A percentile compares a stretch with the other conserved stretches of the same genome.
Conservation (phyloP, 2,329 filamentous ascomycete species). For the Capronia americana region DNA sequence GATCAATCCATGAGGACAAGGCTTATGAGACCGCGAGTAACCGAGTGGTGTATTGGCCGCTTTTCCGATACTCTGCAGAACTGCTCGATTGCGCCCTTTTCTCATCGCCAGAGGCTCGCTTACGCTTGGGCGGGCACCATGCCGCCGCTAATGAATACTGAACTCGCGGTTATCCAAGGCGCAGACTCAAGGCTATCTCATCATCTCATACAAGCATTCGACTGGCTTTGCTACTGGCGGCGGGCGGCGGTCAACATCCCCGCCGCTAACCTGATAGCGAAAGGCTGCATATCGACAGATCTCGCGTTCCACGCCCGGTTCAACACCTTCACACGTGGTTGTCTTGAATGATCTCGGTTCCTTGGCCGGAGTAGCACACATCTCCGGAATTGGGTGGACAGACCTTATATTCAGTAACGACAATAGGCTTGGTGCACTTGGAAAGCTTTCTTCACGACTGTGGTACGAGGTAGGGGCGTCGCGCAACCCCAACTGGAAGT, state of each 20-base stretch:
- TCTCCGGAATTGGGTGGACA: not conserved
- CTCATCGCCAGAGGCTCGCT: too few species aligned
- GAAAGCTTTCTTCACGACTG: not conserved
- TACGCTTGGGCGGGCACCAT: not conserved
- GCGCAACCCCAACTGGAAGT: not conserved
- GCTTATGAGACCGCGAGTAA: not conserved
- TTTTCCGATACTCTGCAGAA: too few species aligned
- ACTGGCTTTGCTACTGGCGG: not conserved
- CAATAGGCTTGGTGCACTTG: not conserved
- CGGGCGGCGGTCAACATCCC: not conserved
- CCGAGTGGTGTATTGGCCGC: too few species aligned
- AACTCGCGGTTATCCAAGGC: not conserved
- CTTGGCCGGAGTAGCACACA: not conserved
- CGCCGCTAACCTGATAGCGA: not conserved
- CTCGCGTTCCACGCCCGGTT: not conserved
- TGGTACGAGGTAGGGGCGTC: too few species aligned
- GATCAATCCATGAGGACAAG: not conserved
- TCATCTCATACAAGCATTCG: not conserved
- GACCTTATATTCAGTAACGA: not conserved
- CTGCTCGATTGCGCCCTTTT: too few species aligned
- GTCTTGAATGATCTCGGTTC: not conserved
- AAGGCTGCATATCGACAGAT: not conserved
- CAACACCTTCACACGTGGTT: not conserved
- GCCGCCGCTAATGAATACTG: not conserved
- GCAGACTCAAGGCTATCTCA: not conserved